Evolutionary conservation across 1,284 basidiomycete genomes (phyloP), one percentile per base, ranked within the genome.

Genomic region (Apiotrichum porosum): DNA sequence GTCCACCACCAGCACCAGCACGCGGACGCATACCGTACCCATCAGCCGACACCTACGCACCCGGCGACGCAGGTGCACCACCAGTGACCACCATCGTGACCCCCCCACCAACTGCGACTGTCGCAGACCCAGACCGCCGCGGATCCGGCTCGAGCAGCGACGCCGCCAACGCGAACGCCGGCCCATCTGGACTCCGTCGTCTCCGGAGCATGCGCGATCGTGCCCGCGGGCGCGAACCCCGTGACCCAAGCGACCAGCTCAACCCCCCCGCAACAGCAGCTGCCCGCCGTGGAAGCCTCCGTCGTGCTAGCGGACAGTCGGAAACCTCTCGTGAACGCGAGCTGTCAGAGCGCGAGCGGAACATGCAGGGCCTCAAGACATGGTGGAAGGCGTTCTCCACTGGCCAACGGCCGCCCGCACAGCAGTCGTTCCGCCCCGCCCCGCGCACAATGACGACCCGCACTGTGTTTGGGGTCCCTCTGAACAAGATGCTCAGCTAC

Each of bases 401-500:
- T 22, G 36, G 19, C 35, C 21, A 42, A 37, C 26, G 18, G n/a
- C 13, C 36, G 13, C 43, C 41, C n/a, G 32, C 32, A 22, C 30
- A 30, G 12, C 41, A 36, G 15, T 32, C 37, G 12, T 47, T 39
- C 49, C 47, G 44, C 35, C 28, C 17, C 12, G 40, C 21, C 14
- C 33, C 42, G 4, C 47, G 17, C 12, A 49, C 43, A 15, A 51
- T 47, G 51, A 47, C 44, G 43, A 53, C 44, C 1, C 42, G 54
- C 21, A 44, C 78, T 9, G 88, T 97, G 32, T 97, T 98, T 69
- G 88, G 88, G 13, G 85, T 83, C 49, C 84, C 88, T 6, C 80
- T 97, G 56, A 80, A 81, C 54, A 85, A 91, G 64, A 87, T 86
- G 47, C 78, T 97, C 61, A 80, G 81, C 62, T 86, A 86, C 69